Evolutionary conservation across 441 rosid species (phyloP), one percentile per base, ranked within the genome.

Genomic region (Raphanus hybrid): DNA sequence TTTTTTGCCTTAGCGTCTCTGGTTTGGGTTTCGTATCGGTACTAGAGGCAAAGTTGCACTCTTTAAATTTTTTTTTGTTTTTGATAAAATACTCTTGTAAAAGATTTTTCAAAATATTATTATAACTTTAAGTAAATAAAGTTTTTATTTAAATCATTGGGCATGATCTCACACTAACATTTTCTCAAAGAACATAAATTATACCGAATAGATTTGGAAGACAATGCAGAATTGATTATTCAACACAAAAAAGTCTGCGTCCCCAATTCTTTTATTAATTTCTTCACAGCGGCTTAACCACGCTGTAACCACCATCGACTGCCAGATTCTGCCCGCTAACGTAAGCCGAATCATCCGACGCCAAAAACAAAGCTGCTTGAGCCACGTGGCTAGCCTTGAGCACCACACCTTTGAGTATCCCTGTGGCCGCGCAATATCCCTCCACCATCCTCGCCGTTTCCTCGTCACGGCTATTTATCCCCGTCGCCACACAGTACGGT

Each of bases 361-460:
- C 60, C 27, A 55, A 3, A 55, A 55, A 55, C 60, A 55, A 55
- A 55, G 60, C 60, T 8, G 60, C 26, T 18, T 55, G 27, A 7
- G 60, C 60, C 12, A 55, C 60, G 11, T 55, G 27, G 2, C 27
- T 16, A 55, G 60, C 12, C 27, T 55, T 55, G 27, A 45, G 15
- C 59, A 54, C 59, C 10, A 54, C 59, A 54, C 23, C 26, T 54
- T 54, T 54, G 10, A 54, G 26, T 4, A 54, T 52, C 23, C 20
- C 59, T 2, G 26, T 16, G 59, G 59, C 4, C 1, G 23, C 59
- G 26, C 59, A 54, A 16, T 54, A 52, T 16, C 2, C 26, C 26
- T 54, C 59, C 59, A 54, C 59, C 59, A 15, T 15, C 59, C 11
- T 54, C 59, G 26, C 59, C 59, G 59, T 16, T 16, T 54, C 59